These are phyloP conservation scores for Suillus variegatus DNA, from an alignment of 768 basidiomycete genomes.

Conservation along the genomic window DNA sequence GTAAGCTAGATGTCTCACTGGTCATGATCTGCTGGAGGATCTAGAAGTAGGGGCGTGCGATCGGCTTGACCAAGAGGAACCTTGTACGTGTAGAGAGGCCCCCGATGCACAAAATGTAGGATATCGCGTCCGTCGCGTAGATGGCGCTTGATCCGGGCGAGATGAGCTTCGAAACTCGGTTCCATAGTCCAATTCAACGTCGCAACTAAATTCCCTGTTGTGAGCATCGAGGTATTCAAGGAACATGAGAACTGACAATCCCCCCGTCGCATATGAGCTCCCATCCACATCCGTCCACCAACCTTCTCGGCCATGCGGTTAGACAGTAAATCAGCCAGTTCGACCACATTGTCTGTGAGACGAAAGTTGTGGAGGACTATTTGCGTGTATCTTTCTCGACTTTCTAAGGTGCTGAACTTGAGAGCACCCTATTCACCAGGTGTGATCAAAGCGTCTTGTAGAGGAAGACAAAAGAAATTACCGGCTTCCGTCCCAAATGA, in stretches of 20 bases:
- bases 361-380: constrained; percentile 34
- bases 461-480: constrained; percentile 15
- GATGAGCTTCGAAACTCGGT: constrained; percentile 30
- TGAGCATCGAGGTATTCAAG: too few relatives aligned
- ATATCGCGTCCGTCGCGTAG: constrained; percentile 21
- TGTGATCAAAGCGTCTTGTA: background rate
- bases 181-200: constrained; percentile 37
- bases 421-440: constrained; percentile 28
- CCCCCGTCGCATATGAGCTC: constrained; percentile 46
- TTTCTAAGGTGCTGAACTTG: constrained; percentile 34
- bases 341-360: constrained; percentile 24
- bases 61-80: constrained; percentile 24
- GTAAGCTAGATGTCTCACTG: constrained; percentile 15
- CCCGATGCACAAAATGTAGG: constrained; percentile 24
- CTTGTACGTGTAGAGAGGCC: constrained; percentile 17
- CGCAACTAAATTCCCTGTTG: constrained; percentile 21
- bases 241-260: constrained; percentile 34
- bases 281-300: constrained; percentile 42
- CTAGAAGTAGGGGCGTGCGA: constrained; percentile 19
- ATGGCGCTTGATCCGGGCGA: constrained; percentile 31
- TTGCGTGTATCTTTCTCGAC: constrained; percentile 27
- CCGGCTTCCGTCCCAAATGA: constrained; percentile 40
- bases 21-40: constrained; percentile 26
- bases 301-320: constrained; percentile 32
- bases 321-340: constrained; percentile 32